phyloP scores from a whole-genome alignment of 2,329 filamentous ascomycete genomes.

The Colletotrichum tanaceti region DNA sequence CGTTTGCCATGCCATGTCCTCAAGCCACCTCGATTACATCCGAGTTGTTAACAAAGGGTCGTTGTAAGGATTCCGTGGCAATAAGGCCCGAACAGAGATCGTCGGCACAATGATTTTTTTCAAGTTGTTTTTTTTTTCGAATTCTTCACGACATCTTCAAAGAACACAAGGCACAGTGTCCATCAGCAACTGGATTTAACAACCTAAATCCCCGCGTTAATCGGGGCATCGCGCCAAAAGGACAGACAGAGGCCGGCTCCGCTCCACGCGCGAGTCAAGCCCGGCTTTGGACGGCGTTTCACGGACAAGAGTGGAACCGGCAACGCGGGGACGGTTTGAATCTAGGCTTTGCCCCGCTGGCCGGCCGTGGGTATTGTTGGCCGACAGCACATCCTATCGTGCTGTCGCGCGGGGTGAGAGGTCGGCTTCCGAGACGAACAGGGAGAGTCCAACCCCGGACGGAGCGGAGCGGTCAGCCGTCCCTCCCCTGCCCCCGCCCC shows the following conservation, averaged over 20 bases:
- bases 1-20: not conserved
- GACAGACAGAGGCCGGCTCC: not conserved
- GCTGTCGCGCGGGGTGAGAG: not conserved
- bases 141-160: not conserved
- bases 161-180: not conserved
- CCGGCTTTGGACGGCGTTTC: constrained; percentile 16
- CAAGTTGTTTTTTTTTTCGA: too few relatives aligned
- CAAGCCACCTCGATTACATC: not conserved
- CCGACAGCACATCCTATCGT: constrained; percentile 15
- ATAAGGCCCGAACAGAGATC: not conserved
- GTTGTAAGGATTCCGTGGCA: constrained; percentile 24
- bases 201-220: constrained; percentile 3
- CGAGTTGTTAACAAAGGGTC: not conserved
- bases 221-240: not conserved
- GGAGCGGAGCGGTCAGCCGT: constrained; percentile 10
- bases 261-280: constrained; percentile 11
- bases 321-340: constrained; percentile 26
- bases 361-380: constrained; percentile 23
- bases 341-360: constrained; percentile 11
- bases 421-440: constrained; percentile 6
- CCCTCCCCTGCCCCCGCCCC: too few relatives aligned
- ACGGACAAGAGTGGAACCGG: constrained; percentile 23
- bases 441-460: not conserved
- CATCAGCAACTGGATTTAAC: not conserved
- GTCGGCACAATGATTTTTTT: too few relatives aligned